phyloP scores from a whole-genome alignment of 2,329 filamentous ascomycete species.

The Cercospora janseana region DNA sequence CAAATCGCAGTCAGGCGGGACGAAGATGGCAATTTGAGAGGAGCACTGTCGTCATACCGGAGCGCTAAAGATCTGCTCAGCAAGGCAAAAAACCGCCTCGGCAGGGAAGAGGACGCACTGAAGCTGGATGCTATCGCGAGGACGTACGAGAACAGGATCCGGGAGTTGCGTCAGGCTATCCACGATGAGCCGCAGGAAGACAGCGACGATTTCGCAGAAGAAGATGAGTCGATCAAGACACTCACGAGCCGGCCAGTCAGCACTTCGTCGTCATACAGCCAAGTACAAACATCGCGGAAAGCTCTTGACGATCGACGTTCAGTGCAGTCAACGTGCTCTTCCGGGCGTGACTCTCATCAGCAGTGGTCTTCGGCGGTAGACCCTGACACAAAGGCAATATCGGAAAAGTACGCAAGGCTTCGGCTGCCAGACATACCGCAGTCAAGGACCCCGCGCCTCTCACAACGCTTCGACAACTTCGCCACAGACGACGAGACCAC shows the following conservation, averaged over 20 bases:
- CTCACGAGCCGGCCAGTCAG: not conserved
- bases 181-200: constrained; percentile 12
- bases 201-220: not conserved
- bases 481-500: constrained; percentile 1
- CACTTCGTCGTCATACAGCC: not conserved
- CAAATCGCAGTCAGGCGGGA: constrained; percentile 8
- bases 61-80: constrained; percentile 8
- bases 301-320: not conserved
- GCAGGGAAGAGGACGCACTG: constrained; percentile 5
- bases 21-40: constrained; percentile 10
- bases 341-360: constrained; percentile 10
- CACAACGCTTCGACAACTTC: constrained; percentile 1
- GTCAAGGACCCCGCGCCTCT: not conserved
- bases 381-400: constrained; percentile 6
- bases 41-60: constrained; percentile 9
- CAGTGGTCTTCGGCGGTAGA: constrained; percentile 7
- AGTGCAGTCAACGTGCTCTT: not conserved
- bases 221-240: not conserved
- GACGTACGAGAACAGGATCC: constrained; percentile 4
- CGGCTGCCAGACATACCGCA: not conserved
- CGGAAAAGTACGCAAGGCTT: constrained; percentile 7
- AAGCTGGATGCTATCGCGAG: constrained; percentile 4
- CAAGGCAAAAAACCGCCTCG: constrained; percentile 8
- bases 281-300: not conserved
- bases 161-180: constrained; percentile 8